phyloP scores from a whole-genome alignment of 306 rosid species.

The Oxytropis ochrocephala region DNA sequence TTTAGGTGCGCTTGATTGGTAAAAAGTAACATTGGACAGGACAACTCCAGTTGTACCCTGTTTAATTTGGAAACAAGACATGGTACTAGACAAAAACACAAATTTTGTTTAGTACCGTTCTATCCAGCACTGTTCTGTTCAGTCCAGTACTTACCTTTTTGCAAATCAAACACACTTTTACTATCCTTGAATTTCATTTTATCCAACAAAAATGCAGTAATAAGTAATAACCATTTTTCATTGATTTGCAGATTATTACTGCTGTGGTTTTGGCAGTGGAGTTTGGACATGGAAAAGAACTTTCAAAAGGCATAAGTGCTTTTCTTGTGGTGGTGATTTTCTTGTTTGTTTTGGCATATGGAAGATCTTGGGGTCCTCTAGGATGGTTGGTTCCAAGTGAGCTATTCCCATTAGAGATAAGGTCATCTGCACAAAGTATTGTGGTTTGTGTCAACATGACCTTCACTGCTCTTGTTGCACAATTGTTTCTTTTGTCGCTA shows the following conservation, averaged over 20 bases:
- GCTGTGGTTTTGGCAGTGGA: conserved; percentile 58
- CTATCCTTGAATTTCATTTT: conserved; percentile 4
- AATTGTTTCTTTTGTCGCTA: conserved; percentile 65
- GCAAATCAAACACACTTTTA: no score
- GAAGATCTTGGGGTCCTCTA: conserved; percentile 97
- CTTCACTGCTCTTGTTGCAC: conserved; percentile 90
- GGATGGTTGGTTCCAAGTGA: conserved; percentile 99
- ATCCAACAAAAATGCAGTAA: conserved; percentile 3
- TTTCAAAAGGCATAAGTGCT: conserved; percentile 52
- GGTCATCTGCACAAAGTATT: conserved; percentile 93
- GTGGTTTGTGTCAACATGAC: conserved; percentile 92
- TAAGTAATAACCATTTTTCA: background rate
- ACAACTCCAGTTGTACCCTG: no score
- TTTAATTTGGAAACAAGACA: no score
- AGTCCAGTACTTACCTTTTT: no score
- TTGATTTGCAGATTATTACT: conserved; percentile 48
- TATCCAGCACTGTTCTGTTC: no score
- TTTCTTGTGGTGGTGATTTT: conserved; percentile 71
- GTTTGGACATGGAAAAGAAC: conserved; percentile 64
- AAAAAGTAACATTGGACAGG: no score
- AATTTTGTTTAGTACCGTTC: no score
- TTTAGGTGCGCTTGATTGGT: background rate
- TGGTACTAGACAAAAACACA: no score
- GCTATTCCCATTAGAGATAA: conserved; percentile 83
- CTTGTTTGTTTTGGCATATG: conserved; percentile 87